Evolutionary conservation across 345 rosid species (phyloP), one percentile per base, ranked within the genome.

Genomic region (Excoecaria agallocha): DNA sequence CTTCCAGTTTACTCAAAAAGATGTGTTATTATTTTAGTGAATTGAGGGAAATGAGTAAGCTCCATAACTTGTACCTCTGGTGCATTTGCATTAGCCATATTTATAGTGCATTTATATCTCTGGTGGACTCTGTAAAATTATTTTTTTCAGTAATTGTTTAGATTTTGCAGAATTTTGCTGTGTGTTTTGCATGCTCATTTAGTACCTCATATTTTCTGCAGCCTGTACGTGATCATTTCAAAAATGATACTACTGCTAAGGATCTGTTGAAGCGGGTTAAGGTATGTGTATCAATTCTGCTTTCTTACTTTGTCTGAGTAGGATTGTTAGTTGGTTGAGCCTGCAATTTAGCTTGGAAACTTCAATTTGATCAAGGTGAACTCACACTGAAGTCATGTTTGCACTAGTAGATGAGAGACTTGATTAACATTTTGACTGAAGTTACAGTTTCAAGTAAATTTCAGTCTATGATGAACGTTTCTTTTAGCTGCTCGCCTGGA

Each of bases 211-310:
- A 39, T 55, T 55, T 15, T 57, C 43, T 73, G 76, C 87, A 93
- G 97, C 98, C 97, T 76, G 91, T 93, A 6, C 97, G 97, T 4
- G 85, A 89, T 74, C 98, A 93, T 81, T 91, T 93, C 77, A 85
- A 63, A 59, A 76, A 76, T 0, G 85, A 91, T 58, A 83, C 81
- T 3, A 77, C 79, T 0, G 97, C 98, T 17, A 89, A 86, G 83
- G 93, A 89, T 65, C 85, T 93, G 71, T 76, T 87, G 78, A 89
- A 86, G 76, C 88, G 86, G 55, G 90, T 91, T 71, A 89, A 89
- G 95, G 98, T 93, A 86, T 66, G 76, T 54, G 11, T 35, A 7
- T n/a, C 50, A 68, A 51, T 57, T 78, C 63, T 73, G 17, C 68
- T 45, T 74, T 60, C 39, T 71, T 38, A 24, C 48, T 24, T 54